Evolutionary conservation across 345 rosid genomes (phyloP).

Genomic region (Bruguiera gymnorhiza): DNA sequence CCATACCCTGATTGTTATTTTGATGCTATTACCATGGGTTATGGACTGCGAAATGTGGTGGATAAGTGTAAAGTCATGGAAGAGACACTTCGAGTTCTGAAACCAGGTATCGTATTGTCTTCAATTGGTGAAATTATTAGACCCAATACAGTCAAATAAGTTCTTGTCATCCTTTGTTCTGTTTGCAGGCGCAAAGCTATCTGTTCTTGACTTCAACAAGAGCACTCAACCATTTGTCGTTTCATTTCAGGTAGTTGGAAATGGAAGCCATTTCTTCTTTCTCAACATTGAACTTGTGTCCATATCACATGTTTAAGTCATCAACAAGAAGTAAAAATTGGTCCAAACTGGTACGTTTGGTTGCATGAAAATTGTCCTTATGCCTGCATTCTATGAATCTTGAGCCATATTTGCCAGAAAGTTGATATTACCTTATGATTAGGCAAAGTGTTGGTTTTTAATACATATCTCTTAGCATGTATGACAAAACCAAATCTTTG

Average conservation of each 20-base stretch:
- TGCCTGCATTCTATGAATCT: neutral
- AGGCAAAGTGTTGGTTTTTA: neutral
- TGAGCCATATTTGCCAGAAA: neutral
- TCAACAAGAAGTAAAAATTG: neutral
- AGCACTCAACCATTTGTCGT: conserved; percentile 43
- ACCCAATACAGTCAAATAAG: neutral
- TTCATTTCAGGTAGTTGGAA: conserved; percentile 60
- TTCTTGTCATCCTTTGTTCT: conserved; percentile 6
- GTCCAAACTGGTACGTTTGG: neutral
- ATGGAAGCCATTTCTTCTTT: neutral
- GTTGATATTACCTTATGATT: neutral
- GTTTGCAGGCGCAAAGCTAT: conserved; percentile 56
- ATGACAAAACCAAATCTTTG: conserved; percentile 12
- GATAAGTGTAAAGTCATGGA: conserved; percentile 57
- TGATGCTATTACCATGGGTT: conserved; percentile 86
- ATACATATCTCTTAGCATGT: neutral
- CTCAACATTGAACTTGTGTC: too few species aligned
- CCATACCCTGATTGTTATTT: conserved; percentile 64
- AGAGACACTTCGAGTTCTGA: conserved; percentile 70
- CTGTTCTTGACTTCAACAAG: conserved; percentile 85
- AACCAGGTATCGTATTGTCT: conserved; percentile 52
- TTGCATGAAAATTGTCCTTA: neutral
- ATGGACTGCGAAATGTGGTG: conserved; percentile 72
- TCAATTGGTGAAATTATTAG: neutral
- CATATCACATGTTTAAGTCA: too few species aligned